These are phyloP conservation scores for Astrocystis sublimbata DNA, from an alignment of 495 filamentous ascomycete genomes.

Conservation along the genomic window DNA sequence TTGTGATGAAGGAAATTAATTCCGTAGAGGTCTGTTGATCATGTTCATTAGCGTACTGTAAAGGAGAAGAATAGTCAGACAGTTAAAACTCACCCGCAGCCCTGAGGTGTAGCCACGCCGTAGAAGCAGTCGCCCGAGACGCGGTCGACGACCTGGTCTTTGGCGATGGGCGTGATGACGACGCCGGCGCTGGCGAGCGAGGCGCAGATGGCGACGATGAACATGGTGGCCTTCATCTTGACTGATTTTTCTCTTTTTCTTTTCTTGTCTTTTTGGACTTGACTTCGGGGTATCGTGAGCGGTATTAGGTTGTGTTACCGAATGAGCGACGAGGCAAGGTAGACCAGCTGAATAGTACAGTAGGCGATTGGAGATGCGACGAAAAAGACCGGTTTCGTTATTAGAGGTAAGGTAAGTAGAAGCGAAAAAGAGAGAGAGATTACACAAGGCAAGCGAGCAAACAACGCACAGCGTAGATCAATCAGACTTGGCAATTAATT, in stretches of 20 bases:
- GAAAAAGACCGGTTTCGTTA: background rate
- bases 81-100: slow-evolving; percentile 47
- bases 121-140: slow-evolving; percentile 48
- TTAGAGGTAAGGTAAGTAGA: background rate
- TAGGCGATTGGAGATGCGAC: background rate
- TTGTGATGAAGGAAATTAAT: background rate
- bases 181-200: slow-evolving; percentile 49
- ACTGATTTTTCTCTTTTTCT: background rate
- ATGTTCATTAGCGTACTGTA: too few species aligned
- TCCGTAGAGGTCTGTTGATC: background rate
- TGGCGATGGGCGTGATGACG: slow-evolving; percentile 46
- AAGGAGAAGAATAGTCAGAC: background rate
- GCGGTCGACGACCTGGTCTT: slow-evolving; percentile 46
- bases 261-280: background rate
- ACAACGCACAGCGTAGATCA: slow-evolving; percentile 11
- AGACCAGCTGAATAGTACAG: background rate
- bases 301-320: background rate
- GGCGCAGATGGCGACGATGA: slow-evolving; percentile 40
- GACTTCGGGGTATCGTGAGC: background rate
- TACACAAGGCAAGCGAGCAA: background rate
- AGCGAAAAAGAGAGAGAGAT: background rate
- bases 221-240: slow-evolving; percentile 20
- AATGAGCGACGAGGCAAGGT: background rate
- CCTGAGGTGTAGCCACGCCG: slow-evolving; percentile 48
- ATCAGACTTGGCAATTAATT: slow-evolving; percentile 12